Base-by-base conservation (phyloP, 768 basidiomycete species). In the Epithele typhae region DNA sequence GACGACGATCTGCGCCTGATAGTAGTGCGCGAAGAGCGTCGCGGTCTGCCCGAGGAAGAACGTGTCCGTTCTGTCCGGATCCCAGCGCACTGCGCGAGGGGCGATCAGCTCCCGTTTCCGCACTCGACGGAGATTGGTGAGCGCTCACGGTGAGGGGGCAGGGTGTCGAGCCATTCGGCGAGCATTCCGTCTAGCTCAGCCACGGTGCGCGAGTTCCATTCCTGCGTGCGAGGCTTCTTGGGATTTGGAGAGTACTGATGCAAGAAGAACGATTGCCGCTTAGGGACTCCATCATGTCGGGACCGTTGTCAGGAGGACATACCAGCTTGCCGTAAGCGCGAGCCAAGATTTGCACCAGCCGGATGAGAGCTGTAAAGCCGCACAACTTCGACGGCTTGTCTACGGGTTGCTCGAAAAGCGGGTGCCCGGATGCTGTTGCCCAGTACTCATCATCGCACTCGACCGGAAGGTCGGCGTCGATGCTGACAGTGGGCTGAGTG, bases 401-500 rank as follows among this genome's bases (percentile, higher is more conserved):
- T 8, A 66, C 55, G 1, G 86, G 87, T 58, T 88, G 86, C 43
- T 74, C 64, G 60, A 85, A 87, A 14, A 70, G 72, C 35, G 71
- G 65, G 1, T 69, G 66, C 0, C 76, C 76, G 45, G 81, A 78
- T 25, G 68, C 64, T 30, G 63, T 65, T 6, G 79, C 74, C 87
- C 87, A 92, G 57, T 79, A 90, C 49, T 82, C 77, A 51, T 84
- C 83, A 51, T 93, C 87, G 12, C 90, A 81, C 60, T 90, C 87
- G 1, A 47, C 41, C 8, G 49, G 43, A 9, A 78, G 64, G 35
- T 87, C 84, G 5, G 83, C 67, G 53, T 90, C 87, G 53, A 85
- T 79, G 56, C 85, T 87, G 11, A 53, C n/a, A 3, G n/a, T 39
- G 12, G 6, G 42, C 19, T 23, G 24, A 24, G 23, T 21, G 5